phyloP scores from a whole-genome alignment of 345 rosid genomes.

The Populus alba region DNA sequence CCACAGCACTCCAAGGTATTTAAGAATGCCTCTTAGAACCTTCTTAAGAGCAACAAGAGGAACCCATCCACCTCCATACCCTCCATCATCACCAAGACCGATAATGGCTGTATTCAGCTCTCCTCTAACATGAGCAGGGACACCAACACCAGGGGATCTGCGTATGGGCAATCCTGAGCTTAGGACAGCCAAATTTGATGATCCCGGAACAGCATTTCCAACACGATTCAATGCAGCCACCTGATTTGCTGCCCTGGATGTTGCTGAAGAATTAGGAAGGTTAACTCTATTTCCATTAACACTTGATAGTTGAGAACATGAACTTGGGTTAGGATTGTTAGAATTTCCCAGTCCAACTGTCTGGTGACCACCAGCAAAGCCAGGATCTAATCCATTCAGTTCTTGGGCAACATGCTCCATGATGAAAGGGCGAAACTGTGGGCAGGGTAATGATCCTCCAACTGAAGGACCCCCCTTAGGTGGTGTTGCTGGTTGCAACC shows the following conservation, averaged over 20 bases:
- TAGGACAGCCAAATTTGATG: constrained; percentile 55
- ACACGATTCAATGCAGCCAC: constrained; percentile 68
- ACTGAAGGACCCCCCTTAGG: constrained; percentile 83
- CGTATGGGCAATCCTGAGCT: constrained; percentile 74
- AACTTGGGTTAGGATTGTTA: constrained; percentile 38
- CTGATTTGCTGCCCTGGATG: constrained; percentile 58
- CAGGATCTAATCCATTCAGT: constrained; percentile 82
- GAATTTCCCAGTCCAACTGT: constrained; percentile 52
- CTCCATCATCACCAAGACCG: constrained; percentile 99
- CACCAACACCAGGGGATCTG: constrained; percentile 69
- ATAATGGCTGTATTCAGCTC: constrained; percentile 94
- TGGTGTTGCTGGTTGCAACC: constrained; percentile 99
- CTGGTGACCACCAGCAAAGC: constrained; percentile 64
- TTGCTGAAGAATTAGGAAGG: constrained; percentile 53
- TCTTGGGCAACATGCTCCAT: constrained; percentile 99
- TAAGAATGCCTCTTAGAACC: constrained; percentile 91
- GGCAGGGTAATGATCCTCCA: constrained; percentile 99
- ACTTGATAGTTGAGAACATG: constrained; percentile 46
- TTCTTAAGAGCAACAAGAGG: constrained; percentile 99
- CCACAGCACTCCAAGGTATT: constrained; percentile 97
- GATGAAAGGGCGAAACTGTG: constrained; percentile 97
- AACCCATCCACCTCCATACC: constrained; percentile 99
- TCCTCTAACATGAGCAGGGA: constrained; percentile 92
- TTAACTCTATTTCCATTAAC: constrained; percentile 71
- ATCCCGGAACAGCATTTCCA: constrained; percentile 57